A percentile compares a stretch with the other conserved stretches of the same genome.
Conservation (phyloP, 202 grass and related monocot genomes). For the Panicum hallii region DNA sequence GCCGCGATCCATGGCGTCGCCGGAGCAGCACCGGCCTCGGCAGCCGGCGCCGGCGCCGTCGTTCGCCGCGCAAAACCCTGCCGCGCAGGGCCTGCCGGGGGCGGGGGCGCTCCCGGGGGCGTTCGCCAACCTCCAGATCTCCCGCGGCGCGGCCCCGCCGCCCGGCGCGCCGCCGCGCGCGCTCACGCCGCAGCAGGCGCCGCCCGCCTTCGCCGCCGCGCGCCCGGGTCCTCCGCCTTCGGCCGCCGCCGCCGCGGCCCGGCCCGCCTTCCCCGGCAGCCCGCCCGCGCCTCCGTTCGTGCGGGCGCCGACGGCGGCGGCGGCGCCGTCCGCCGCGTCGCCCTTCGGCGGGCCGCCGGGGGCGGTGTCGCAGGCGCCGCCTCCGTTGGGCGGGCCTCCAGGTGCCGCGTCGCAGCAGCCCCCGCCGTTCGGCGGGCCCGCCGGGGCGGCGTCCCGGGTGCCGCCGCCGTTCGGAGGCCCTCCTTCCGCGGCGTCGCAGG, state of each 20-base stretch:
- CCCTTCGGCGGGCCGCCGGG: slow-evolving; percentile 13
- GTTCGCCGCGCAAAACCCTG: slow-evolving; percentile 55
- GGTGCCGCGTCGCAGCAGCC: neutral
- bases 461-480: neutral
- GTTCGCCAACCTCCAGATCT: slow-evolving; percentile 71
- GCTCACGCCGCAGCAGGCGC: slow-evolving; percentile 22
- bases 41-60: slow-evolving; percentile 41
- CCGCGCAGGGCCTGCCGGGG: slow-evolving; percentile 18
- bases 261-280: slow-evolving; percentile 26
- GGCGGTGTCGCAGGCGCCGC: neutral
- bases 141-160: slow-evolving; percentile 28
- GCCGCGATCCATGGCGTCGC: slow-evolving; percentile 53
- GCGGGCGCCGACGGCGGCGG: slow-evolving; percentile 6
- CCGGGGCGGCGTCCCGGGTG: neutral
- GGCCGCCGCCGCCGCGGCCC: neutral
- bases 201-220: neutral
- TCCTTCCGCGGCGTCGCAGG: neutral
- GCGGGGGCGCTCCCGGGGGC: slow-evolving; percentile 39
- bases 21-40: slow-evolving; percentile 8
- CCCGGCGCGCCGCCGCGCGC: neutral
- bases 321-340: neutral
- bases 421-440: neutral
- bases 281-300: slow-evolving; percentile 37
- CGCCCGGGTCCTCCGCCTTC: neutral
- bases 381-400: slow-evolving; percentile 21